A percentile compares a stretch with the other conserved stretches of the same genome.
These are phyloP conservation scores for Penicillium sp. DNA, from an alignment of 2,329 filamentous ascomycete species.

Conservation along the genomic window DNA sequence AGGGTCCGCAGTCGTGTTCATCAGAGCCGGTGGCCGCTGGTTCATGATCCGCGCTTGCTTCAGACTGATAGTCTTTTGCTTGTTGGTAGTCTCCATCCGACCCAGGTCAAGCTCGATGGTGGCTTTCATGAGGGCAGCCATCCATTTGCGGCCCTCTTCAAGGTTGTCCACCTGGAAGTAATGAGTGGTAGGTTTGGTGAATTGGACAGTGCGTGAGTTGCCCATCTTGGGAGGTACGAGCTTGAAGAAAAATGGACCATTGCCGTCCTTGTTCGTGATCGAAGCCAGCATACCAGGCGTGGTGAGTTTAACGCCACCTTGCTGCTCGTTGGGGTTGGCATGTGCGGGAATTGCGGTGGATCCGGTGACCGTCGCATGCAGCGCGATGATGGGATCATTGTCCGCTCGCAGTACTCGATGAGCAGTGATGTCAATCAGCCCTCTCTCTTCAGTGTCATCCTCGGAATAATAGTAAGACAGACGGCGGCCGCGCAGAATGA, in stretches of 20 bases:
- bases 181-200: constrained; percentile 94
- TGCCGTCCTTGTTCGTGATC: constrained; percentile 42
- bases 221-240: constrained; percentile 84
- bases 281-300: constrained; percentile 29
- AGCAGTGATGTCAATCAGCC: constrained; percentile 94
- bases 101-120: constrained; percentile 87
- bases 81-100: constrained; percentile 80
- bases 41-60: constrained; percentile 81
- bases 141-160: constrained; percentile 85
- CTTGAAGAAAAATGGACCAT: constrained; percentile 95
- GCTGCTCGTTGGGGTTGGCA: constrained; percentile 33
- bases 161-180: constrained; percentile 95
- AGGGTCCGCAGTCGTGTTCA: constrained; percentile 47
- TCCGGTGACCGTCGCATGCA: constrained; percentile 87
- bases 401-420: constrained; percentile 94
- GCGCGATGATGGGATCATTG: constrained; percentile 78
- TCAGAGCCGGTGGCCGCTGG: constrained; percentile 81
- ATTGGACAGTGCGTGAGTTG: constrained; percentile 84
- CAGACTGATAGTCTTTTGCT: constrained; percentile 92
- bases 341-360: constrained; percentile 59
- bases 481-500: constrained; percentile 83
- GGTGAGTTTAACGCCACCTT: constrained; percentile 29
- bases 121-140: constrained; percentile 97
- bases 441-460: constrained; percentile 84
- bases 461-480: constrained; percentile 96